Base-by-base conservation (phyloP, 768 basidiomycete genomes). In the Multifurca ochricompacta region DNA sequence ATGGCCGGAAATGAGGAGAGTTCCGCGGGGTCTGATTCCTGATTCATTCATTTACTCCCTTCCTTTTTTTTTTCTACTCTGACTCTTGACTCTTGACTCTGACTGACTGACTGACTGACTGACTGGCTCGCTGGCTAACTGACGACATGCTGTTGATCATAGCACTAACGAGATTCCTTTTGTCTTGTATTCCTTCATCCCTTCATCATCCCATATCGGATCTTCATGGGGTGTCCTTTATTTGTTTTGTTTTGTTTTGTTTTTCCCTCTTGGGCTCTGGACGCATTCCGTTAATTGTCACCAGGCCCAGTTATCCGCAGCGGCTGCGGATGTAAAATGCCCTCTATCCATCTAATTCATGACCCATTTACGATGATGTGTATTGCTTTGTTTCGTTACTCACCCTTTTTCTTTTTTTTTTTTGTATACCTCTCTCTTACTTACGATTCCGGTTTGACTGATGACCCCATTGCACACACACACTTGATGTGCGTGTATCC, bases 11-110 rank as follows among this genome's bases (percentile, higher is more conserved):
- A n/a, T 28, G 39, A 28, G 39, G 56, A 21, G 50, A 54, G 30
- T 47, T 30, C 23, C 39, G 58, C 21, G n/a, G 43, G 51, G 25
- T 65, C 61, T n/a, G 62, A 56, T 21, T 61, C 58, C n/a, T 63
- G 59, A 32, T 64, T 58, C 23, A 19, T 35, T 8, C 8, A 31
- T 19, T 48, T 14, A 23, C 7, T 16, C 25, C 25, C 43, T 46
- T 19, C 23, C 16, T 48, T 36, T 49, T 19, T 3, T 16, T n/a
- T 14, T 8, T 23, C 13, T 27, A 1, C n/a, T 37, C 36, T 9
- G n/a, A 7, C 10, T 37, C n/a, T n/a, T n/a, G n/a, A n/a, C n/a
- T n/a, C n/a, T n/a, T n/a, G n/a, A n/a, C n/a, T n/a, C n/a, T n/a
- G n/a, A n/a, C n/a, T n/a, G n/a, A n/a, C n/a, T n/a, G n/a, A n/a